A percentile compares a stretch with the other conserved stretches of the same genome.
These are phyloP conservation scores for Quercus phellos DNA, from an alignment of 331 rosid species.

Conservation along the genomic window DNA sequence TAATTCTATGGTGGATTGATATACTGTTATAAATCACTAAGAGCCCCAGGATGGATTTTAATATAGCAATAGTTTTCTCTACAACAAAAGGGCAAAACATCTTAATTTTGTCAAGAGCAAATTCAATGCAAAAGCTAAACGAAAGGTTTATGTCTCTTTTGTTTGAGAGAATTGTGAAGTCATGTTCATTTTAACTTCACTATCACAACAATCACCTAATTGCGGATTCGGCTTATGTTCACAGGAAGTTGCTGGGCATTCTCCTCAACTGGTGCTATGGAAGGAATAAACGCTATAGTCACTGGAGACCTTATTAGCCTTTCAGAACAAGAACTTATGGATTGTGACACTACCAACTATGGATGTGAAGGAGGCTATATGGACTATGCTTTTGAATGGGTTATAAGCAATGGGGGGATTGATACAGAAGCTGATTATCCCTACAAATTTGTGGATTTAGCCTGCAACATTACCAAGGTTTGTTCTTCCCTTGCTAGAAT, in stretches of 20 bases:
- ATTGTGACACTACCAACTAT: constrained; percentile 54
- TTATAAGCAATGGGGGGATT: constrained; percentile 65
- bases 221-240: not conserved
- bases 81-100: too few species aligned
- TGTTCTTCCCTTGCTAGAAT: not conserved
- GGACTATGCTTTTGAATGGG: constrained; percentile 86
- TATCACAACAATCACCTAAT: not conserved
- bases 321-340: constrained; percentile 75
- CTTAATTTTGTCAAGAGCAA: too few species aligned
- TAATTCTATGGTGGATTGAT: too few species aligned
- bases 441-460: constrained; percentile 47
- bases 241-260: constrained; percentile 91
- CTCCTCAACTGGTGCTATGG: constrained; percentile 68
- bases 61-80: too few species aligned
- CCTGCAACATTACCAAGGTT: constrained; percentile 60
- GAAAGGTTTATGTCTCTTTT: too few species aligned
- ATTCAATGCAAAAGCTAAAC: too few species aligned
- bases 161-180: not conserved
- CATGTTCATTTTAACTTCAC: not conserved
- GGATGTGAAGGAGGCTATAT: constrained; percentile 77
- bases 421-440: constrained; percentile 62
- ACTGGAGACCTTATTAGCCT: constrained; percentile 60
- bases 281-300: constrained; percentile 67
- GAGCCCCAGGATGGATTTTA: too few species aligned
- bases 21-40: too few species aligned